Evolutionary conservation across 2,329 filamentous ascomycete genomes (phyloP).

Genomic region (Sarocladium strictum): DNA sequence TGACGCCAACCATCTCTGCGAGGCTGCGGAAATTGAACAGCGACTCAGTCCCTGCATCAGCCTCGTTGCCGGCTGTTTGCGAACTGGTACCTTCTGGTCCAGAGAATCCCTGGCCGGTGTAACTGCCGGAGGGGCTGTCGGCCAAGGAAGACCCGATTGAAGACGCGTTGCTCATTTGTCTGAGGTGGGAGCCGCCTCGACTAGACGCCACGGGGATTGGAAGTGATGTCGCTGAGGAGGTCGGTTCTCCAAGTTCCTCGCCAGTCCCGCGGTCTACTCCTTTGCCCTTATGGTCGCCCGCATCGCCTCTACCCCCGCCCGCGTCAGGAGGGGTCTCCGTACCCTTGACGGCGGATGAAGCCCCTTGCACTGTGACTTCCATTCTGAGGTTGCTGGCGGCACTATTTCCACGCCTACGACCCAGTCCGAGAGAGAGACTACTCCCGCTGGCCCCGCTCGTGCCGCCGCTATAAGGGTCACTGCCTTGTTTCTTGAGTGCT

Average conservation of each 20-base stretch:
- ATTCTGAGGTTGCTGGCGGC: constrained; percentile 52
- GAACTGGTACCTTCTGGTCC: constrained; percentile 35
- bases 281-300: constrained; percentile 53
- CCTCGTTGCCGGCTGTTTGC: constrained; percentile 42
- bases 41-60: constrained; percentile 56
- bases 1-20: constrained; percentile 72
- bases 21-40: constrained; percentile 91
- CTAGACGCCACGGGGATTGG: constrained; percentile 45
- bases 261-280: constrained; percentile 49
- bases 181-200: constrained; percentile 63
- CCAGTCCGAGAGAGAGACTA: constrained; percentile 54
- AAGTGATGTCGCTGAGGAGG: constrained; percentile 31
- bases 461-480: constrained; percentile 27
- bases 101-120: constrained; percentile 28
- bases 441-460: constrained; percentile 51
- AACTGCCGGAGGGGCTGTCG: constrained; percentile 58
- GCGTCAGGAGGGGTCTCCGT: constrained; percentile 17
- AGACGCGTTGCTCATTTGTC: constrained; percentile 82
- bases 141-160: constrained; percentile 72
- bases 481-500: constrained; percentile 56
- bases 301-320: constrained; percentile 12
- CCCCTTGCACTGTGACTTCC: constrained; percentile 46
- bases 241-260: constrained; percentile 14
- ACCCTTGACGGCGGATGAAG: constrained; percentile 24
- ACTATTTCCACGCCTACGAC: constrained; percentile 54